Base-by-base conservation (phyloP, 495 filamentous ascomycete genomes). In the Penicillium silybi region DNA sequence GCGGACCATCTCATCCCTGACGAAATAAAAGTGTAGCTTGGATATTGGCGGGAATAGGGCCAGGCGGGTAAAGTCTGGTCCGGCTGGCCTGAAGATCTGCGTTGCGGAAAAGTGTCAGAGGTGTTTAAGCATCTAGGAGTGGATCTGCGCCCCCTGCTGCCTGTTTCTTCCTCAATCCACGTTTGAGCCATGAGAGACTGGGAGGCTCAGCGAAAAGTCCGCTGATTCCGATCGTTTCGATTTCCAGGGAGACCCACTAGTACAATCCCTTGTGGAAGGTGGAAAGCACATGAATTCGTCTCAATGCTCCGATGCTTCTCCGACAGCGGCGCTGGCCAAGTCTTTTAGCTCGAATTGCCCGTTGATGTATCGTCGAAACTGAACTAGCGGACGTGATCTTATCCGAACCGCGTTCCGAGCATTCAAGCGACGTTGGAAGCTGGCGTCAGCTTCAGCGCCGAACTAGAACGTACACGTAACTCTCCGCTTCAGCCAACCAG, bases 11-110 rank as follows among this genome's bases (percentile, higher is more conserved):
- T 22, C n/a, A 23, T 7, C 25, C 25, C 16, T 50, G 46, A 54
- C 11, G 15, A 46, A 41, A 37, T 53, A 32, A 35, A 17, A 46
- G 18, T 40, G n/a, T 38, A 18, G 18, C 34, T 55, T 20, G 6
- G 45, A 37, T 22, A 34, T 41, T 17, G 39, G n/a, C n/a, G 6
- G 27, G 32, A 42, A 39, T 23, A 23, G n/a, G 23, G 41, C 20
- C n/a, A 41, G 22, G 13, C 56, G 56, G 56, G 9, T 59, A 59
- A 59, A 51, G 22, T 43, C 15, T 48, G 10, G 29, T 19, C 56
- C 56, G 56, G 20, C 32, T 48, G 37, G 22, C 29, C 32, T 27
- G 40, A 39, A 39, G 51, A 51, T 54, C 52, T 59, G 56, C 52
- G 42, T 32, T n/a, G n/a, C n/a, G n/a, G n/a, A n/a, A n/a, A n/a